phyloP scores from a whole-genome alignment of 2,329 filamentous ascomycete genomes.

The Didymella exigua region DNA sequence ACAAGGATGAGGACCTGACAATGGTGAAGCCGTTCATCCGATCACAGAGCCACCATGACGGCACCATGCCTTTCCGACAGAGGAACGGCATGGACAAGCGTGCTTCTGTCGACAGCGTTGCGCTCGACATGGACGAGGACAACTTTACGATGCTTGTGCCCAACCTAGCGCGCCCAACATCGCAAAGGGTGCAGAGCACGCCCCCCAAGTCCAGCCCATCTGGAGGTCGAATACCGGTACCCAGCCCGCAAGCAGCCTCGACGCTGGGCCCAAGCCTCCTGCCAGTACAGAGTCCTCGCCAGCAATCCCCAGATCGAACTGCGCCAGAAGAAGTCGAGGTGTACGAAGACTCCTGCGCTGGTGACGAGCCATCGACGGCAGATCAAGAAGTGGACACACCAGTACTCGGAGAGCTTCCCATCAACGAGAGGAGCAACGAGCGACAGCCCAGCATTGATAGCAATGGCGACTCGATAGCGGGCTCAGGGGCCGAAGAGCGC shows the following conservation, averaged over 20 bases:
- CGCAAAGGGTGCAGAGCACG: slow-evolving; percentile 38
- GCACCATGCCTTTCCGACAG: slow-evolving; percentile 42
- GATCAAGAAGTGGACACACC: slow-evolving; percentile 47
- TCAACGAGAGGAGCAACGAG: slow-evolving; percentile 54
- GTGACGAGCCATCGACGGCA: slow-evolving; percentile 37
- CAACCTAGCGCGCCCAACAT: slow-evolving; percentile 38
- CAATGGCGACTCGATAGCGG: slow-evolving; percentile 35
- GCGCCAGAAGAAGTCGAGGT: slow-evolving; percentile 54
- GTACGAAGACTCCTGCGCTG: slow-evolving; percentile 60
- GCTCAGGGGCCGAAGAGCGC: slow-evolving; percentile 32
- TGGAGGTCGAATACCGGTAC: slow-evolving; percentile 32
- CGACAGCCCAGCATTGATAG: slow-evolving; percentile 41
- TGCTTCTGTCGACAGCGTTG: slow-evolving; percentile 48
- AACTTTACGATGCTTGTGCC: slow-evolving; percentile 60
- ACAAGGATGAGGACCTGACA: slow-evolving; percentile 55
- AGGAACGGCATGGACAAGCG: slow-evolving; percentile 49
- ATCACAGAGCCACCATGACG: slow-evolving; percentile 40
- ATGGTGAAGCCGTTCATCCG: slow-evolving; percentile 54
- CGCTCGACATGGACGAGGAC: slow-evolving; percentile 49
- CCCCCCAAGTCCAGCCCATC: slow-evolving; percentile 39
- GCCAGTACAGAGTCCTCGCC: slow-evolving; percentile 38
- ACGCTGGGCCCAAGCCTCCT: slow-evolving; percentile 35
- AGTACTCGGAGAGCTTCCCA: slow-evolving; percentile 58
- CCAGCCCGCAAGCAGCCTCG: slow-evolving; percentile 34
- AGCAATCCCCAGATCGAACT: slow-evolving; percentile 43